Evolutionary conservation across 352 stramenopile species (phyloP), one percentile per base, ranked within the genome.

Genomic region (Phytophthora palmivora): DNA sequence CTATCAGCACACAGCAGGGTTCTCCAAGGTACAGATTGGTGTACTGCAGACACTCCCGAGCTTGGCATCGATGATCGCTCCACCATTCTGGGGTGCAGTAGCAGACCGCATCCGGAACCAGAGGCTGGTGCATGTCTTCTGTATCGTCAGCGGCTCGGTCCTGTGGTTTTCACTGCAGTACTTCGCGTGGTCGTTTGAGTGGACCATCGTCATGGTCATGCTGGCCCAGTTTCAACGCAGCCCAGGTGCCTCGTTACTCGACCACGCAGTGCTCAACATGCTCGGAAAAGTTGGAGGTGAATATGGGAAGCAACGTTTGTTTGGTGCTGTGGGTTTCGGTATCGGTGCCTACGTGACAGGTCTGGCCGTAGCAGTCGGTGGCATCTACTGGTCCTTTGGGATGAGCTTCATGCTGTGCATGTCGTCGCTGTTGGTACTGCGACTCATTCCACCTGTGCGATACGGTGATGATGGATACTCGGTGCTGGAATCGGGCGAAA

Each of bases 281-380:
- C 67, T 89, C 21, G 65, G 54, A 9, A 79, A 78, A 47, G 68
- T 80, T 33, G 83, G 83, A 28, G 81, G 80, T 18, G 83, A 92
- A 55, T 92, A 90, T 56, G 83, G 83, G 46, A 89, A 89, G 60
- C 83, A 92, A 66, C 79, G 83, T 1, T 69, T 92, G 19, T 91
- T 88, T 52, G 83, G 81, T 22, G 81, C 83, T 3, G 65, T 92
- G 12, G 81, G 83, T 21, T 92, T 75, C 51, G 83, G 83, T 1
- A 44, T 70, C n/a, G 58, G 66, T 8, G 81, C 81, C 3, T 92
- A 91, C 59, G 36, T 91, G 7, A 79, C 81, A 2, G 83, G 80
- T 0, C 44, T 89, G 26, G 54, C 78, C 18, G 81, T 91, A 18
- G 68, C 73, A 1, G 60, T 58, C 0, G 75, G 53, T 8, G 78